Conservation (phyloP, 345 rosid species). For the Eucalyptus pauciflora region DNA sequence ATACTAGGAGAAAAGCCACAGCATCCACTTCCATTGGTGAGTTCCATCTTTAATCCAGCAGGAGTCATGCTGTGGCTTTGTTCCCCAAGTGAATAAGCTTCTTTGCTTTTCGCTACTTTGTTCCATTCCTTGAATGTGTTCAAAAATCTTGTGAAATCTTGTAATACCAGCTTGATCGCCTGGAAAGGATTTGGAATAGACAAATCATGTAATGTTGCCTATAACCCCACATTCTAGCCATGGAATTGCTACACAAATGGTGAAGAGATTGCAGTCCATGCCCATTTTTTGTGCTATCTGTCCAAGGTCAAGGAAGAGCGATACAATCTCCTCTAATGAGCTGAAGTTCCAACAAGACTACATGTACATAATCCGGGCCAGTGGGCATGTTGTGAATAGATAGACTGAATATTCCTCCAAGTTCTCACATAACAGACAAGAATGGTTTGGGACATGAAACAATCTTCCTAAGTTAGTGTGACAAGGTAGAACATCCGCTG, state of each 20-base stretch:
- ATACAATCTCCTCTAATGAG: not conserved
- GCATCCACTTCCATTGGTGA: not conserved
- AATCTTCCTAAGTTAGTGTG: not conserved
- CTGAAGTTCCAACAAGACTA: not conserved
- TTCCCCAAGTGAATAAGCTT: not conserved
- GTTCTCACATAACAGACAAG: not conserved
- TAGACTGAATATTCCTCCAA: not conserved
- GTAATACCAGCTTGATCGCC: not conserved
- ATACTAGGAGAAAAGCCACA: not conserved
- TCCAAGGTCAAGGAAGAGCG: not conserved
- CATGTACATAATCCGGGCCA: not conserved
- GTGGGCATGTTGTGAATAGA: not conserved
- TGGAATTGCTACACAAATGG: not conserved
- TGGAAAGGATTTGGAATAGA: not conserved
- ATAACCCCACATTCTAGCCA: not conserved
- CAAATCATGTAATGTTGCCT: not conserved
- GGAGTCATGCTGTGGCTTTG: not conserved
- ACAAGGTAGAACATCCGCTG: rapidly evolving
- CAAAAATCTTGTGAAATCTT: not conserved
- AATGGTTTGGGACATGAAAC: not conserved
- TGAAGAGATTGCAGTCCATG: not conserved
- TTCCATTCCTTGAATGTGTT: not conserved
- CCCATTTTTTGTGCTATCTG: not conserved
- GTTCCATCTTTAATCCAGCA: not conserved
- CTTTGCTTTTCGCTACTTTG: not conserved